phyloP scores from a whole-genome alignment of 495 filamentous ascomycete genomes.

The Aspergillus haitiensis region DNA sequence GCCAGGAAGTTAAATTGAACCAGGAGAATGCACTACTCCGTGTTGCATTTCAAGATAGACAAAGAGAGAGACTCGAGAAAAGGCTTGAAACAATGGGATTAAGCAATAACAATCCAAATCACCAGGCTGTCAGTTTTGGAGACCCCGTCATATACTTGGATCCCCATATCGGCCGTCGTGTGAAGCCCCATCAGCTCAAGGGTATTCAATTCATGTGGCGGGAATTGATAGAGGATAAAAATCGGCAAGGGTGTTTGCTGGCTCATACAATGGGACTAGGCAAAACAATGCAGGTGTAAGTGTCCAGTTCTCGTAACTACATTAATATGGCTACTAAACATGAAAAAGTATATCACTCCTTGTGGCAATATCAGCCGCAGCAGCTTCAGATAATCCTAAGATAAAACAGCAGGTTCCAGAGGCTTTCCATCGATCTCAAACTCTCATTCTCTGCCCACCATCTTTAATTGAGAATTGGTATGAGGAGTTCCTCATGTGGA shows the following conservation, averaged over 20 bases:
- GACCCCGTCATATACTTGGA: conserved; percentile 59
- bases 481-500: conserved; percentile 74
- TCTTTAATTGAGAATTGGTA: conserved; percentile 78
- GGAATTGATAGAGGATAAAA: conserved; percentile 62
- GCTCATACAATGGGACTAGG: conserved; percentile 94
- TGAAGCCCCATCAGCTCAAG: conserved; percentile 61
- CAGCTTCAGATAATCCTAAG: conserved; percentile 54
- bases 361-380: conserved; percentile 67
- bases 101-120: conserved; percentile 40
- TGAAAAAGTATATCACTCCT: conserved; percentile 64
- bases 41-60: conserved; percentile 47
- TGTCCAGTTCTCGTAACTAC: conserved; percentile 17
- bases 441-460: conserved; percentile 74
- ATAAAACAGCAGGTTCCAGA: conserved; percentile 67
- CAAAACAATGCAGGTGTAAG: conserved; percentile 85
- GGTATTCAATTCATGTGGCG: conserved; percentile 92
- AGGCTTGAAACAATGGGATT: conserved; percentile 39
- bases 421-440: conserved; percentile 59
- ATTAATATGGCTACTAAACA: not conserved
- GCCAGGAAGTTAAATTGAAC: conserved; percentile 44
- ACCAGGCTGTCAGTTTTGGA: conserved; percentile 70
- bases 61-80: conserved; percentile 48
- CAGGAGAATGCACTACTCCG: conserved; percentile 48
- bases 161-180: conserved; percentile 42
- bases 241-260: conserved; percentile 73